Evolutionary conservation across 192 early-diverging fungal species (phyloP).

Genomic region (Coemansia sp.): DNA sequence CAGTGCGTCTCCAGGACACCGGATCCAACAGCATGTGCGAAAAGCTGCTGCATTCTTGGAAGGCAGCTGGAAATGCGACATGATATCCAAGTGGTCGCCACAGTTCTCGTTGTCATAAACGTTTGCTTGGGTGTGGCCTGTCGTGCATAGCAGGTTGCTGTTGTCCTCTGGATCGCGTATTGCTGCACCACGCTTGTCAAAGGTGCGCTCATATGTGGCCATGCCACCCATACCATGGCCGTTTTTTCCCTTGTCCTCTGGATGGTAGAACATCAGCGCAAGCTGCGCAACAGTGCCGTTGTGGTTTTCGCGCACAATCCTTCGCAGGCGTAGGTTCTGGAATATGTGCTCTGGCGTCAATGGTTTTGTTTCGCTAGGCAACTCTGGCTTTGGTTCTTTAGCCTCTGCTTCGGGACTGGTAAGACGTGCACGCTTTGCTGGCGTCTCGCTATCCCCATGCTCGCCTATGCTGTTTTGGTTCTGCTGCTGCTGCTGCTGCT

Average conservation of each 20-base stretch:
- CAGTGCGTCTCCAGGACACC: conserved; percentile 64
- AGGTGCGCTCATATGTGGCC: conserved; percentile 53
- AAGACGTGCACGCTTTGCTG: conserved; percentile 46
- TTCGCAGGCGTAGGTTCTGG: conserved; percentile 71
- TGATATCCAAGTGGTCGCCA: conserved; percentile 90
- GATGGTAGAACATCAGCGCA: conserved; percentile 71
- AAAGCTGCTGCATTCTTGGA: conserved; percentile 40
- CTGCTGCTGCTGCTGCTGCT: not conserved
- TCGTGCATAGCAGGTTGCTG: conserved; percentile 74
- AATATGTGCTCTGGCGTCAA: conserved; percentile 63
- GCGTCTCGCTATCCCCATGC: conserved; percentile 10
- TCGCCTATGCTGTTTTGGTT: not conserved
- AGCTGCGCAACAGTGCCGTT: conserved; percentile 71
- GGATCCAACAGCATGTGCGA: conserved; percentile 73
- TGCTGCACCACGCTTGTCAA: conserved; percentile 71
- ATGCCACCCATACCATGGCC: conserved; percentile 57
- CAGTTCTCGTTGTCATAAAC: conserved; percentile 94
- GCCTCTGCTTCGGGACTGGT: conserved; percentile 24
- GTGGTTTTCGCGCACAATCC: conserved; percentile 92
- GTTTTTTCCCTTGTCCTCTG: conserved; percentile 21
- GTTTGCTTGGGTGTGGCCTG: conserved; percentile 71
- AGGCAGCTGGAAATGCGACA: conserved; percentile 79
- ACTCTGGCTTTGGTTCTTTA: not conserved
- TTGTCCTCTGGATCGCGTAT: conserved; percentile 64
- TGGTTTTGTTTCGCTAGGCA: conserved; percentile 20